Evolutionary conservation across 2,329 filamentous ascomycete species (phyloP), one percentile per base, ranked within the genome.

Genomic region (Dactylella cylindrospora): DNA sequence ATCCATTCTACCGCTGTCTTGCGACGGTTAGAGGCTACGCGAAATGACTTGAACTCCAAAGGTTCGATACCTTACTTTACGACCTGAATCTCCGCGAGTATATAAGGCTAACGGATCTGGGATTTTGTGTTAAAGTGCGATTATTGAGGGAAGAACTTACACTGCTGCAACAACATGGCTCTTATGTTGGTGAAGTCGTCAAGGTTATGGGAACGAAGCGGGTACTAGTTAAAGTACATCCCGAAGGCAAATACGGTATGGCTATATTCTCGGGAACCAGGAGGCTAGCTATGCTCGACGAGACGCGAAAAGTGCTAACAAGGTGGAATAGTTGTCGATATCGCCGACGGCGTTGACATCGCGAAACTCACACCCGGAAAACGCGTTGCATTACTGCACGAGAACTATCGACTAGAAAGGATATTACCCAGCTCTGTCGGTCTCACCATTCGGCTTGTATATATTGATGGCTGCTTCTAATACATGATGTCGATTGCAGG

Each of bases 161-260:
- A 47, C 79, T 98, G 70, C 79, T 98, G 67, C 93, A 98, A 76
- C 93, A 98, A 74, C 93, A 93, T 2, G 93, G 93, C 32, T 97
- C 91, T 15, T 98, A 98, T 72, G 93, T 98, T 26, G 93, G 93
- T 60, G 93, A 98, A 76, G 93, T 98, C n/a, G 93, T 98, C 72
- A 98, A 97, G 80, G 93, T 97, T 57, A 98, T 98, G 93, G 85
- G 91, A 72, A 98, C 93, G 53, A 98, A 98, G 78, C 97, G 98
- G 79, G 90, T 98, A 45, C 79, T 98, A 59, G 93, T 98, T 69
- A 98, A 98, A 78, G 93, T 98, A 70, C 93, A 98, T 75, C 93
- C 93, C 7, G 93, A 98, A 76, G 93, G 93, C 71, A 98, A 98
- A 95, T 98, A 98, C 71, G 93, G 91, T 95, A 78, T 65, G 84